These are phyloP conservation scores for Dryas integrifolia DNA, from an alignment of 331 rosid genomes.

Conservation along the genomic window DNA sequence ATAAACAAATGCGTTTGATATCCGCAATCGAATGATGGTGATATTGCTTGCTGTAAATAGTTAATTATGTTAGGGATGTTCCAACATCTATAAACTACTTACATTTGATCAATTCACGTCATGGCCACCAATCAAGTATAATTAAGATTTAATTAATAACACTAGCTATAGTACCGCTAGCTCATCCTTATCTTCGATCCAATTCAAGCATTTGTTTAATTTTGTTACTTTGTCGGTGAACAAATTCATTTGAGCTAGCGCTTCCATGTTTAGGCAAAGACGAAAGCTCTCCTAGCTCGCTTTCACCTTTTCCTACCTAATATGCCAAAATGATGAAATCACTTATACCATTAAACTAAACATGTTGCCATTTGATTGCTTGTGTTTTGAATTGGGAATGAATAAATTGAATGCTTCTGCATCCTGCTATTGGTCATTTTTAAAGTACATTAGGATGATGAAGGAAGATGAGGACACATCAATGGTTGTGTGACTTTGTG, in stretches of 20 bases:
- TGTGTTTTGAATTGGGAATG: background rate
- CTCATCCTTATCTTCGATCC: constrained; percentile 6
- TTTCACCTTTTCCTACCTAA: constrained; percentile 1
- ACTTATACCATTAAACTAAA: constrained; percentile 2
- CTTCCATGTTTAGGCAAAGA: constrained; percentile 12
- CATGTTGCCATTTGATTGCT: constrained; percentile 10
- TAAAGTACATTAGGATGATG: constrained; percentile 20
- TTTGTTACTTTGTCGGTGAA: background rate
- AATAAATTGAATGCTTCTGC: background rate
- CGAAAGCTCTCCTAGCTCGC: background rate
- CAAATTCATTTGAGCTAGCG: background rate
- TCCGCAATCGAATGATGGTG: background rate
- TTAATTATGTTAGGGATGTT: constrained; percentile 19
- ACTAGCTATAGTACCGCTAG: background rate
- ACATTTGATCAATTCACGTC: constrained; percentile 6
- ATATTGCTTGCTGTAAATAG: background rate
- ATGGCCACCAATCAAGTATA: constrained; percentile 12
- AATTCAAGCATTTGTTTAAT: background rate
- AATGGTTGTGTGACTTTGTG: constrained; percentile 22
- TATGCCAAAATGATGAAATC: constrained; percentile 10
- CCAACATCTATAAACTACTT: constrained; percentile 9
- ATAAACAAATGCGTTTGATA: constrained; percentile 8
- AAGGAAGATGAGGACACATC: constrained; percentile 24
- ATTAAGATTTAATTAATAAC: constrained; percentile 3
- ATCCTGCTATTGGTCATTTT: background rate